Evolutionary conservation across 129 eudicot species (phyloP), one percentile per base, ranked within the genome.

Genomic region (Lonicera japonica): DNA sequence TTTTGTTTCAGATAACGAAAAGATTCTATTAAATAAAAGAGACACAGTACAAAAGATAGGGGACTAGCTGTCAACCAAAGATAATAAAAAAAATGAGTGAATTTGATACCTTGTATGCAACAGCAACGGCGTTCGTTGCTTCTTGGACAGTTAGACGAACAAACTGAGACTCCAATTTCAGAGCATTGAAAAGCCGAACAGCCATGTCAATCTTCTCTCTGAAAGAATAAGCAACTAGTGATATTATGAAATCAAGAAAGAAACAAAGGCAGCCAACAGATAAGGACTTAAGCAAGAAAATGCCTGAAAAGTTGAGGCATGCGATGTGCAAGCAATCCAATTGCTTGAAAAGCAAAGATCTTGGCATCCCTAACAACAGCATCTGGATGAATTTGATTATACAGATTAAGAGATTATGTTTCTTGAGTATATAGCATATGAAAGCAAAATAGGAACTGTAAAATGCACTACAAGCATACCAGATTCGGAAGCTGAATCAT

Each of bases 281-380:
- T 18, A 16, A 45, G 36, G 40, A 22, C 5, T 22, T 21, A 16
- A 46, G 51, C 19, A 22, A 54, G 54, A 60, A 52, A 75, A 52
- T 64, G 84, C 98, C 95, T 91, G 80, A 87, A 91, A 76, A 91
- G 96, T 24, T 84, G 83, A 62, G 98, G 98, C 96, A 87, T 66
- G 59, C 98, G 95, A 58, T 80, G 77, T 21, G 98, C 94, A 59
- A 91, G 87, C 77, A 84, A 77, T 64, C 98, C 98, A 77, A 91
- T 82, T 69, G 95, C 95, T 79, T 87, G 98, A 73, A 68, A 91
- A 56, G 90, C 95, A 74, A 87, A 91, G 55, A 79, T 84, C 69
- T 81, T 91, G 56, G 96, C 82, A 56, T 87, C 95, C 73, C 95
- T 76, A 56, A 83, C 80, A 77, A 82, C 64, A 56, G 86, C 57